Percentiles rank a stretch among this genome's conserved stretches.
Evolutionary conservation across 768 basidiomycete genomes (phyloP).

Genomic region (Amanita muscaria): DNA sequence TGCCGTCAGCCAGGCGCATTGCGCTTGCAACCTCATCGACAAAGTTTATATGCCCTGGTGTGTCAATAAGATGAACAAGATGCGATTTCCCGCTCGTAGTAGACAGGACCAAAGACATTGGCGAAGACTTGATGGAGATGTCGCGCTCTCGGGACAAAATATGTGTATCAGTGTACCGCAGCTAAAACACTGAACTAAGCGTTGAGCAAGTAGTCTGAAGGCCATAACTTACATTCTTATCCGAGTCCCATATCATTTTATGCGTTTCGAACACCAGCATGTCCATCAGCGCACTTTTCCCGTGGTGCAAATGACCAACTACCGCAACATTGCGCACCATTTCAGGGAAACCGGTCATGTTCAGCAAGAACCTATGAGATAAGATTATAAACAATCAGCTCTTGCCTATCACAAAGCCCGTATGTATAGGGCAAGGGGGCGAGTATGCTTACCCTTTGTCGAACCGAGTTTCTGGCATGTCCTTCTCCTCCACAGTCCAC

Average conservation of each 20-base stretch:
- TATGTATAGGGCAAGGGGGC: neutral
- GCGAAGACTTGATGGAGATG: conserved; percentile 94
- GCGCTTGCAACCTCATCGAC: conserved; percentile 93
- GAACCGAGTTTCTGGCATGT: conserved; percentile 93
- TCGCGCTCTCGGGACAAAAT: conserved; percentile 78
- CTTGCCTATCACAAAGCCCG: no score
- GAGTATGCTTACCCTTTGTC: conserved; percentile 73
- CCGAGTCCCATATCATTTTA: conserved; percentile 88
- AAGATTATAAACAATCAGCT: no score
- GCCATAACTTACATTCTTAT: conserved; percentile 58
- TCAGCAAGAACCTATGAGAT: conserved; percentile 71
- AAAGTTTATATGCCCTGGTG: conserved; percentile 97
- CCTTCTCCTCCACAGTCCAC: conserved; percentile 94
- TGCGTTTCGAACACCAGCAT: conserved; percentile 98
- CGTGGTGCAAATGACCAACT: conserved; percentile 95
- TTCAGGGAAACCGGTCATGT: conserved; percentile 83
- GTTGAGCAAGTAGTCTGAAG: neutral
- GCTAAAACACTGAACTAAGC: conserved; percentile 32
- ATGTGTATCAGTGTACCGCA: conserved; percentile 95
- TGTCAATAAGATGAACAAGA: conserved; percentile 89
- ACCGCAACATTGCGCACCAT: conserved; percentile 96
- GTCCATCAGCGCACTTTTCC: conserved; percentile 94
- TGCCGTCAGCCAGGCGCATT: conserved; percentile 82
- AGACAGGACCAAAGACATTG: conserved; percentile 87
- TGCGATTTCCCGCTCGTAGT: conserved; percentile 88